Evolutionary conservation across 768 basidiomycete species (phyloP).

Genomic region (Agaricus subrufescens): DNA sequence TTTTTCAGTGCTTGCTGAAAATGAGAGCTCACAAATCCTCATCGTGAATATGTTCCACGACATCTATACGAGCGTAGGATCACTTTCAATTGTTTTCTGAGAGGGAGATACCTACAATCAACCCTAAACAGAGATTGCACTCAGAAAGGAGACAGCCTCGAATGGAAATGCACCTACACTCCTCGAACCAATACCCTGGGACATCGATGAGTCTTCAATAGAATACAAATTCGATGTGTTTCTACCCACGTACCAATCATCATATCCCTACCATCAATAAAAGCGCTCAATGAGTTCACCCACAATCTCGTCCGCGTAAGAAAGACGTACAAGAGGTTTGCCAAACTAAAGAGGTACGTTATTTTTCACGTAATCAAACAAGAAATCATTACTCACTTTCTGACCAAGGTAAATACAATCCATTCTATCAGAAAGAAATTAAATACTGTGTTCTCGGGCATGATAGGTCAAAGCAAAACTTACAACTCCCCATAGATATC

Average conservation of each 20-base stretch:
- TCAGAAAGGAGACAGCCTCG: constrained; percentile 1
- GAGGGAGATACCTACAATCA: constrained; percentile 49
- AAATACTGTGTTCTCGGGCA: neutral
- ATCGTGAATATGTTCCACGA: constrained; percentile 65
- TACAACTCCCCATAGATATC: constrained; percentile 97
- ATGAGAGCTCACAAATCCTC: constrained; percentile 67
- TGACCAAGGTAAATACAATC: constrained; percentile 96
- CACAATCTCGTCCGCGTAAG: neutral
- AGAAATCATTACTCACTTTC: constrained; percentile 51
- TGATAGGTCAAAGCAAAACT: constrained; percentile 14
- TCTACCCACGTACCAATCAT: constrained; percentile 31
- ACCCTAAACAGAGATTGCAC: constrained; percentile 37
- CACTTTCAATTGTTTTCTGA: neutral
- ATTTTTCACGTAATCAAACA: neutral
- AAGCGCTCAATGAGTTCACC: neutral
- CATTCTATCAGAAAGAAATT: constrained; percentile 45
- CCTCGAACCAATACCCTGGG: constrained; percentile 67
- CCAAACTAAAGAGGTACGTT: constrained; percentile 47
- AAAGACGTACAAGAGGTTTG: constrained; percentile 58
- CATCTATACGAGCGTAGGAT: constrained; percentile 37
- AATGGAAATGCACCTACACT: constrained; percentile 45
- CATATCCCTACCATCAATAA: constrained; percentile 26
- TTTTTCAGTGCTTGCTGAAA: neutral
- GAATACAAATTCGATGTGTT: neutral
- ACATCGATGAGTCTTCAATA: neutral